These are phyloP conservation scores for Pleurostoma richardsiae DNA, from an alignment of 2,329 filamentous ascomycete genomes.

Conservation along the genomic window DNA sequence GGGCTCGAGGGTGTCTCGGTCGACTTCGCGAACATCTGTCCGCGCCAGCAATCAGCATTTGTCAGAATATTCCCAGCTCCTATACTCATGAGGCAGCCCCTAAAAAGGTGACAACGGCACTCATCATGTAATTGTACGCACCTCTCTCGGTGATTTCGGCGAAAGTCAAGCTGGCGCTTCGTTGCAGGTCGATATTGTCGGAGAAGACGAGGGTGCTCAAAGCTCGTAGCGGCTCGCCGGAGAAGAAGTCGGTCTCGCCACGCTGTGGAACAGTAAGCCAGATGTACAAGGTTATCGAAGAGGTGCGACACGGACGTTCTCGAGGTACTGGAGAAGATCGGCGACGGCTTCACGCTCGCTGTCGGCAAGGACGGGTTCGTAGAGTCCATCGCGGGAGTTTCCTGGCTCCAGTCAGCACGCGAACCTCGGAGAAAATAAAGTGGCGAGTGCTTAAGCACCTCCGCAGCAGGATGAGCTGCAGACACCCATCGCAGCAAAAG, in stretches of 20 bases:
- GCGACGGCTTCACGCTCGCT: conserved; percentile 96
- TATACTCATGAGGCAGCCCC: no score
- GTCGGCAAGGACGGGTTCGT: conserved; percentile 85
- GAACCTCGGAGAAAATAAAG: conserved; percentile 4
- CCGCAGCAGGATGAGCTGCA: conserved; percentile 60
- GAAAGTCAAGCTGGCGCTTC: conserved; percentile 96
- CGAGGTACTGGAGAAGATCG: conserved; percentile 89
- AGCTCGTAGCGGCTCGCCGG: conserved; percentile 87
- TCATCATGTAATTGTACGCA: conserved; percentile 35
- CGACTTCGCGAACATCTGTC: conserved; percentile 91
- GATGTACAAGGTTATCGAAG: background rate
- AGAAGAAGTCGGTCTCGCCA: conserved; percentile 97
- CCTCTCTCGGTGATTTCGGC: conserved; percentile 98
- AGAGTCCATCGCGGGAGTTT: conserved; percentile 74
- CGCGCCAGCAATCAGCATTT: conserved; percentile 2
- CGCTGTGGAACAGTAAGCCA: conserved; percentile 53
- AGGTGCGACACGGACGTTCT: conserved; percentile 65
- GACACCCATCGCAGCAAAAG: conserved; percentile 48
- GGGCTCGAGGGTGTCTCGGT: conserved; percentile 89
- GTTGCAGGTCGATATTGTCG: conserved; percentile 95
- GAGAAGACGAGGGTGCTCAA: conserved; percentile 96
- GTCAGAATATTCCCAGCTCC: background rate
- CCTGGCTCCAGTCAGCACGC: conserved; percentile 36
- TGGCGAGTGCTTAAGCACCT: conserved; percentile 26
- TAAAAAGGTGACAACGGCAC: no score